These are phyloP conservation scores for Deinandra increscens DNA, from an alignment of 129 eudicot genomes.

Conservation along the genomic window DNA sequence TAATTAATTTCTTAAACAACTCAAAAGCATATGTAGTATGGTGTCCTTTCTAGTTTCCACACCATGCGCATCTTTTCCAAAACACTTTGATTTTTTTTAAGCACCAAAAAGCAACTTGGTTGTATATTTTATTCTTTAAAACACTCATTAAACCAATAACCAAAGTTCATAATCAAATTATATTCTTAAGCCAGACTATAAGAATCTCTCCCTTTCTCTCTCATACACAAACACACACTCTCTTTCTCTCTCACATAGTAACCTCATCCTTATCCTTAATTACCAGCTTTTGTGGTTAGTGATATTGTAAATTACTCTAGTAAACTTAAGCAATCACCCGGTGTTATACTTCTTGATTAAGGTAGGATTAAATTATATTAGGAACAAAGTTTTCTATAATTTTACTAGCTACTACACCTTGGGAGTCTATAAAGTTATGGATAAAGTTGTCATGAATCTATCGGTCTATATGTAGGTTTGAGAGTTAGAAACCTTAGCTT, in stretches of 20 bases:
- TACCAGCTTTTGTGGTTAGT: conserved; percentile 35
- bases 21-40: conserved; percentile 34
- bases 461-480: conserved; percentile 24
- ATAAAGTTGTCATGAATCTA: conserved; percentile 28
- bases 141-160: conserved; percentile 30
- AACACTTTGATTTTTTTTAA: not conserved
- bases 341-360: conserved; percentile 44
- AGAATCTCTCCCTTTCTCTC: conserved; percentile 35
- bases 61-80: conserved; percentile 45
- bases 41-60: conserved; percentile 33
- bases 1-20: conserved; percentile 33
- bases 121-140: conserved; percentile 22
- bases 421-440: conserved; percentile 28
- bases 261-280: conserved; percentile 49
- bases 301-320: conserved; percentile 30
- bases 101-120: conserved; percentile 24
- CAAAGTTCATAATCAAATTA: conserved; percentile 15
- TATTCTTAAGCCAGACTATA: conserved; percentile 32
- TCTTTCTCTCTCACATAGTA: conserved; percentile 19
- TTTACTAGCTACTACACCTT: conserved; percentile 15
- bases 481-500: conserved; percentile 14
- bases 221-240: not conserved
- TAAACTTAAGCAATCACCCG: conserved; percentile 21
- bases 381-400: conserved; percentile 21
- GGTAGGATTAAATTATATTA: conserved; percentile 19